phyloP scores from a whole-genome alignment of 139 green algal genomes.

The Yamagishiella unicocca region DNA sequence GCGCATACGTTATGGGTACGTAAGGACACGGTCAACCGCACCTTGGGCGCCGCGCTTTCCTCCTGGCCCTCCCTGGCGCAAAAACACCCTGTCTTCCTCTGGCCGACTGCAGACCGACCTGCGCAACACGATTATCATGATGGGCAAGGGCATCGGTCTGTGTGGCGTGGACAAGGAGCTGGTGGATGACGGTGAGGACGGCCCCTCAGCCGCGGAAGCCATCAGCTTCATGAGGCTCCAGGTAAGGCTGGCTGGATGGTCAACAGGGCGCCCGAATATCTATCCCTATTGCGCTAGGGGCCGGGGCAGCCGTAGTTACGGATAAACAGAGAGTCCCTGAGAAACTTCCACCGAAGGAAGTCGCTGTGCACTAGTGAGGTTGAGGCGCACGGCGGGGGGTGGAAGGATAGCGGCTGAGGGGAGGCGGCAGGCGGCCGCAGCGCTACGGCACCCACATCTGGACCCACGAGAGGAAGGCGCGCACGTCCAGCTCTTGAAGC shows the following conservation, averaged over 20 bases:
- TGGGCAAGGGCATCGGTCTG: constrained; percentile 53
- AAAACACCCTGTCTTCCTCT: too few relatives aligned
- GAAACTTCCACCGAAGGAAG: too few relatives aligned
- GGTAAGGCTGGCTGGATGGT: not conserved
- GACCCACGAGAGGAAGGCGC: not conserved
- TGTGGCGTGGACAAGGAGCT: constrained; percentile 57
- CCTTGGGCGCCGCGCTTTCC: too few relatives aligned
- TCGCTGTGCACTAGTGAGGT: too few relatives aligned
- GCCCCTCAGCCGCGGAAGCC: constrained; percentile 39
- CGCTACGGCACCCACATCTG: not conserved
- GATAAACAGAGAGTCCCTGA: not conserved
- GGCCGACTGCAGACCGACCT: constrained; percentile 48
- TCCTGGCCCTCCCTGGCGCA: too few relatives aligned
- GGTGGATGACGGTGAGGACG: constrained; percentile 26
- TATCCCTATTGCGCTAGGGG: not conserved
- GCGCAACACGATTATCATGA: constrained; percentile 60
- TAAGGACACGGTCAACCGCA: too few relatives aligned
- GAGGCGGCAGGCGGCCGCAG: not conserved
- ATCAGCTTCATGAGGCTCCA: constrained; percentile 56
- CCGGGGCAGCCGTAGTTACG: not conserved
- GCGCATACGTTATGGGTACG: too few relatives aligned
- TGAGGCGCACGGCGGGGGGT: too few relatives aligned
- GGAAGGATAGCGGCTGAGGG: not conserved
- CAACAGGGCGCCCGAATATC: not conserved
- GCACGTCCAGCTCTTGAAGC: not conserved